These are phyloP conservation scores for Inosperma sp. DNA, from an alignment of 768 basidiomycete genomes.

Conservation along the genomic window DNA sequence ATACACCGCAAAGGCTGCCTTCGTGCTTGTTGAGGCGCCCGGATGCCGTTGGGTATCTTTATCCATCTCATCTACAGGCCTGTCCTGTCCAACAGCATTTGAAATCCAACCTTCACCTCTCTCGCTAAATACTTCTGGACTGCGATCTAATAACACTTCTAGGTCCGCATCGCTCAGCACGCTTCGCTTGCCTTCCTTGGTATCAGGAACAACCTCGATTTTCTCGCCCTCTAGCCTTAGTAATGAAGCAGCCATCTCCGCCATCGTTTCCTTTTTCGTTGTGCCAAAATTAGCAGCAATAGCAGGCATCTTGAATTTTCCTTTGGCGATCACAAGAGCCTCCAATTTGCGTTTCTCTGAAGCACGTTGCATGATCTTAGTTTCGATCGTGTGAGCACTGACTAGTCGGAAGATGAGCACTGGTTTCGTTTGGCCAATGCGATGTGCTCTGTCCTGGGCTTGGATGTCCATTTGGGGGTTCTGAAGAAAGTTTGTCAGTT, in stretches of 20 bases:
- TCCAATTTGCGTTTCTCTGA: slow-evolving; percentile 87
- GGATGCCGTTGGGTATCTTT: slow-evolving; percentile 12
- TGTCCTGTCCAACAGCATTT: slow-evolving; percentile 21
- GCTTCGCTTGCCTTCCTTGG: slow-evolving; percentile 59
- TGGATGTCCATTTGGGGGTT: slow-evolving; percentile 97
- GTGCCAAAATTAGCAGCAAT: slow-evolving; percentile 30
- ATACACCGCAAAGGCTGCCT: slow-evolving; percentile 74
- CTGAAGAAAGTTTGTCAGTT: slow-evolving; percentile 32
- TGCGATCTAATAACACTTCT: slow-evolving; percentile 73
- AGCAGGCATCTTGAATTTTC: slow-evolving; percentile 80
- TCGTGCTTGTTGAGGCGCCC: slow-evolving; percentile 28
- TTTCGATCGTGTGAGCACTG: slow-evolving; percentile 86
- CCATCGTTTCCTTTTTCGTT: slow-evolving; percentile 60
- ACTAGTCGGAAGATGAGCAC: slow-evolving; percentile 88
- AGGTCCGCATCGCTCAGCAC: slow-evolving; percentile 83
- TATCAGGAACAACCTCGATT: slow-evolving; percentile 79
- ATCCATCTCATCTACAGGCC: slow-evolving; percentile 3
- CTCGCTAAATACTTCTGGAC: slow-evolving; percentile 65
- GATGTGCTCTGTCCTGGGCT: slow-evolving; percentile 92
- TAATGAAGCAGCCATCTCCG: slow-evolving; percentile 76
- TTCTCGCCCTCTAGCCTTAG: slow-evolving; percentile 83
- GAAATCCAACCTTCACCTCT: slow-evolving; percentile 75
- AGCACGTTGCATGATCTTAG: slow-evolving; percentile 85
- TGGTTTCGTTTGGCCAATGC: slow-evolving; percentile 90
- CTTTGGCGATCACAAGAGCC: slow-evolving; percentile 92